phyloP scores from a whole-genome alignment of 352 stramenopile genomes.

The Globisporangium viniferum region DNA sequence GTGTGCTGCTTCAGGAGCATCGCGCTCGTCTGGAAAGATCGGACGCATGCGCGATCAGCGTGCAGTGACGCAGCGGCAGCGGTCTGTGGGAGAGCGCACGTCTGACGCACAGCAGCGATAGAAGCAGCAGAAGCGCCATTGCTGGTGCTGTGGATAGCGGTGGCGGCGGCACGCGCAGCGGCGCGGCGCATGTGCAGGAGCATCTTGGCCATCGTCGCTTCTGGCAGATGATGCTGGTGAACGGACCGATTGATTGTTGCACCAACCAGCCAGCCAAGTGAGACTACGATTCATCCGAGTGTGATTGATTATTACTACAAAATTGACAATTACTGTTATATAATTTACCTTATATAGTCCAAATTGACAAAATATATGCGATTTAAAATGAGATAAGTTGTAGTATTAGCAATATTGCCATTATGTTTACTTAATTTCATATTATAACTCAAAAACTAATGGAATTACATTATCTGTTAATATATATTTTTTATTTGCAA shows the following conservation, averaged over 20 bases:
- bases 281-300: background rate
- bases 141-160: background rate
- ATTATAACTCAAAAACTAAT: background rate
- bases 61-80: background rate
- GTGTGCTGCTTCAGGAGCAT: conserved; percentile 21
- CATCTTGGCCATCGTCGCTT: conserved; percentile 8
- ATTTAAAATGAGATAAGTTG: background rate
- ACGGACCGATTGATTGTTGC: background rate
- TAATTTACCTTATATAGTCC: background rate
- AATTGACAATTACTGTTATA: background rate
- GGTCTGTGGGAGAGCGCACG: background rate
- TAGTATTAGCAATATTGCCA: background rate
- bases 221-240: background rate
- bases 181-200: conserved; percentile 15
- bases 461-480: background rate
- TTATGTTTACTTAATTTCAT: background rate
- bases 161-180: conserved; percentile 1
- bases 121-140: background rate
- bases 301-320: background rate
- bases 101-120: background rate
- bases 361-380: background rate
- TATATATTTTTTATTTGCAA: background rate
- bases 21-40: conserved; percentile 19
- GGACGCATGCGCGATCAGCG: background rate
- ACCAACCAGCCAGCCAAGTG: conserved; percentile 8